Base-by-base conservation (phyloP, 331 rosid genomes). In the Erythrophleum ivorense region DNA sequence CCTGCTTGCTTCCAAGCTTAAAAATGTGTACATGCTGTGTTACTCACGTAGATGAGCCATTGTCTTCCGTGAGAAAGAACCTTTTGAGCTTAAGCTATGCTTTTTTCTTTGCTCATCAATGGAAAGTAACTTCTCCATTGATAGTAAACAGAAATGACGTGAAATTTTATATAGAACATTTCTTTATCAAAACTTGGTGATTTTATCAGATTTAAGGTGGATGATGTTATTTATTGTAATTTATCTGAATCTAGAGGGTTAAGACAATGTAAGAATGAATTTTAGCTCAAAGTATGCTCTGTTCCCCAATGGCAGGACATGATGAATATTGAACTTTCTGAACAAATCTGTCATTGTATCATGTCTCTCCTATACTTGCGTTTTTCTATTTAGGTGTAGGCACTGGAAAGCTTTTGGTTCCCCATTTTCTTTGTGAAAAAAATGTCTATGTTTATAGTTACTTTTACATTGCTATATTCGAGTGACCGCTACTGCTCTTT, bases 281-380 rank as follows among this genome's bases (percentile, higher is more conserved):
- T 75, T 43, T 50, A 46, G 41, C 64, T 58, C 59, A 34, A 77
- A 70, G 34, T 40, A 8, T 40, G 52, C 43, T 43, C 15, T 67
- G 29, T 4, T 16, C 10, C 1, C 1, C 3, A n/a, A 48, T 58
- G 36, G 33, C 54, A 76, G 31, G n/a, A 24, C 50, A 76, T 11
- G 50, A 76, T 68, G 48, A 76, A 59, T 58, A 18, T 36, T 38
- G 73, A 82, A 48, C 53, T 46, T 60, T 18, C 29, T 40, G 8
- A 48, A 46, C 50, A 48, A 14, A 40, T 33, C 66, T 53, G 46
- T 58, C 31, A 16, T 34, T 18, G 33, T 16, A 67, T 38, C 33
- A 7, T 67, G 45, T 34, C 46, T 60, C 40, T 64, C 5, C 21
- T 4, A 3, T 64, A 36, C 5, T 34, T 62, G 68, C 68, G 5